Conservation (phyloP, 1,139 yeast species). For the Spencermartinsiella ligniputridi region DNA sequence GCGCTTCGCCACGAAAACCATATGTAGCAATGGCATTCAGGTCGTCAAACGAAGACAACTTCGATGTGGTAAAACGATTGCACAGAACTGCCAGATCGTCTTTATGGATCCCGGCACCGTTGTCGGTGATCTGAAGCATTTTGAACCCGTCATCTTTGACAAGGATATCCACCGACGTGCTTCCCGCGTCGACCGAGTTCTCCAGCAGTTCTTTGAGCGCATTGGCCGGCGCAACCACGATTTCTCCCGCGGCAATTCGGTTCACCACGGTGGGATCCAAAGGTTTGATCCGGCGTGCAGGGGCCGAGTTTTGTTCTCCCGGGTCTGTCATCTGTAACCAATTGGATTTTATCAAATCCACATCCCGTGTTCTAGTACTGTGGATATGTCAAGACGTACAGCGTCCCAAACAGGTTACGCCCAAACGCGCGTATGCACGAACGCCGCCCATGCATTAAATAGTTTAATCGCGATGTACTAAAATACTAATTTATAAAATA, state of each 20-base stretch:
- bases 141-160: constrained; percentile 64
- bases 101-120: constrained; percentile 65
- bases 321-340: not conserved
- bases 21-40: constrained; percentile 49
- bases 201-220: constrained; percentile 75
- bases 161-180: constrained; percentile 56
- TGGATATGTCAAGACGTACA: too few species aligned
- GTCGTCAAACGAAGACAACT: constrained; percentile 50
- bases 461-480: too few species aligned
- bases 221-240: constrained; percentile 88
- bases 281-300: constrained; percentile 32
- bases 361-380: too few species aligned
- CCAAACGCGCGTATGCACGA: too few species aligned
- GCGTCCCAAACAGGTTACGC: too few species aligned
- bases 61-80: constrained; percentile 69
- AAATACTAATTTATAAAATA: too few species aligned
- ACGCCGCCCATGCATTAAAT: too few species aligned
- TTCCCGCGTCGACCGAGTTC: constrained; percentile 73
- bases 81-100: constrained; percentile 59
- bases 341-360: too few species aligned
- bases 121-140: constrained; percentile 61
- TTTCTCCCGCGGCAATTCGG: constrained; percentile 96
- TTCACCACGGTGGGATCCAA: constrained; percentile 71
- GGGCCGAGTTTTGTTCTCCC: not conserved
- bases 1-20: constrained; percentile 83